A percentile compares a stretch with the other conserved stretches of the same genome.
Evolutionary conservation across 2,329 filamentous ascomycete species (phyloP).

Genomic region (Triangularia setosa): DNA sequence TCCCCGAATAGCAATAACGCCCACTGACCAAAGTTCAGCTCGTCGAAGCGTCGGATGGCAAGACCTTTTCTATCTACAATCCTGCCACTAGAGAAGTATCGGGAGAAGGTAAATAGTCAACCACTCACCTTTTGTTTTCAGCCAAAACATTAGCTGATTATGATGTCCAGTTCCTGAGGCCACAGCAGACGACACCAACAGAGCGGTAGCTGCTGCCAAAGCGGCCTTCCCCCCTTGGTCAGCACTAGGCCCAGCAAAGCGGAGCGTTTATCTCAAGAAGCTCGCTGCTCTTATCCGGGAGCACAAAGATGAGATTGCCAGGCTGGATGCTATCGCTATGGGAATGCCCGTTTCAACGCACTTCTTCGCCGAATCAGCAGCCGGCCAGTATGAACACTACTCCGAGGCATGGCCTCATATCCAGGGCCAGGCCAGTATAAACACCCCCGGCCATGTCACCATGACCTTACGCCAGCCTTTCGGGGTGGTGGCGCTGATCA

Average conservation of each 20-base stretch:
- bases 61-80: conserved; percentile 43
- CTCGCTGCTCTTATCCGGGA: conserved; percentile 42
- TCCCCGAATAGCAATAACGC: too few species aligned
- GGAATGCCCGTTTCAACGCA: conserved; percentile 39
- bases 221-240: conserved; percentile 45
- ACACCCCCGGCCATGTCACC: conserved; percentile 45
- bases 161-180: conserved; percentile 40
- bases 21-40: conserved; percentile 32
- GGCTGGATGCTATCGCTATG: conserved; percentile 44
- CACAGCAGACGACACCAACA: conserved; percentile 38
- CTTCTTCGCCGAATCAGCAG: conserved; percentile 36
- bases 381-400: conserved; percentile 38
- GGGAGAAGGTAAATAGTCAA: conserved; percentile 29
- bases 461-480: conserved; percentile 47
- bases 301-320: conserved; percentile 40
- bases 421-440: conserved; percentile 43
- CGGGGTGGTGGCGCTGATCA: conserved; percentile 53
- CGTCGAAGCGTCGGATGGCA: conserved; percentile 41
- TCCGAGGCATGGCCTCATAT: conserved; percentile 41
- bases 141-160: background rate
- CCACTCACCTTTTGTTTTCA: conserved; percentile 4
- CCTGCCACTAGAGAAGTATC: conserved; percentile 39
- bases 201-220: conserved; percentile 41
- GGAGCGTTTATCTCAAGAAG: conserved; percentile 41
- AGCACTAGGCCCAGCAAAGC: conserved; percentile 35